phyloP scores from a whole-genome alignment of 768 basidiomycete species.

The Neoboletus magnificus region DNA sequence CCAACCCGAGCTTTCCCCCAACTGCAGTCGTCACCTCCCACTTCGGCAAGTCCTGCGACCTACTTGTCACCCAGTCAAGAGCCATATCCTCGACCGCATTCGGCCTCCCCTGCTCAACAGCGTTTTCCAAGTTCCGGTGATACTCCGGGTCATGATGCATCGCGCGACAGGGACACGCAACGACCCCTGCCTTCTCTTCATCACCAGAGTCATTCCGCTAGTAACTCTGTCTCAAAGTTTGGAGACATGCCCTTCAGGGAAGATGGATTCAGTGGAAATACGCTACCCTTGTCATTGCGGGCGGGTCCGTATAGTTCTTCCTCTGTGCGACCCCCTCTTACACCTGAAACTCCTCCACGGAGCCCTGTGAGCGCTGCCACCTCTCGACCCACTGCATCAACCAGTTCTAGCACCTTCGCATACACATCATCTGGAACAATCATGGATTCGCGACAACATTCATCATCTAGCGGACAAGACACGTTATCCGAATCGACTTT shows the following conservation, averaged over 20 bases:
- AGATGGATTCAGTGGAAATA: constrained; percentile 24
- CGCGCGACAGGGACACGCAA: constrained; percentile 30
- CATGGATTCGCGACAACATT: constrained; percentile 24
- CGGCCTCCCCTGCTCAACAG: constrained; percentile 43
- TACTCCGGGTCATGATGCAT: constrained; percentile 10
- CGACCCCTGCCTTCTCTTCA: constrained; percentile 25
- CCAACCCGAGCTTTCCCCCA: constrained; percentile 21
- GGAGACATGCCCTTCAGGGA: constrained; percentile 30
- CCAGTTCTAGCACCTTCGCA: constrained; percentile 27
- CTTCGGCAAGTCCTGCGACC: constrained; percentile 17
- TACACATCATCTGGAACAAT: constrained; percentile 29
- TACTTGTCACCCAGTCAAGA: constrained; percentile 50
- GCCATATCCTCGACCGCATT: constrained; percentile 60
- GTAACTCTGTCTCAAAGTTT: constrained; percentile 30
- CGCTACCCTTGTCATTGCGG: constrained; percentile 27
- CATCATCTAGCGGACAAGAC: constrained; percentile 31
- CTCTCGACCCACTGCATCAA: constrained; percentile 37
- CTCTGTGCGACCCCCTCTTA: constrained; percentile 29
- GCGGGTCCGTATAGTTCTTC: constrained; percentile 25
- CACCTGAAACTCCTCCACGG: constrained; percentile 53
- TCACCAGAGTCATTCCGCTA: constrained; percentile 27
- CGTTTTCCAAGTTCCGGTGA: constrained; percentile 26
- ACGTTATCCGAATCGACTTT: constrained; percentile 33
- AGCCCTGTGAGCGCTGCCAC: constrained; percentile 59
- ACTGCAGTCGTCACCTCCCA: constrained; percentile 23